Base-by-base conservation (phyloP, 768 basidiomycete genomes). In the Imleria badia region DNA sequence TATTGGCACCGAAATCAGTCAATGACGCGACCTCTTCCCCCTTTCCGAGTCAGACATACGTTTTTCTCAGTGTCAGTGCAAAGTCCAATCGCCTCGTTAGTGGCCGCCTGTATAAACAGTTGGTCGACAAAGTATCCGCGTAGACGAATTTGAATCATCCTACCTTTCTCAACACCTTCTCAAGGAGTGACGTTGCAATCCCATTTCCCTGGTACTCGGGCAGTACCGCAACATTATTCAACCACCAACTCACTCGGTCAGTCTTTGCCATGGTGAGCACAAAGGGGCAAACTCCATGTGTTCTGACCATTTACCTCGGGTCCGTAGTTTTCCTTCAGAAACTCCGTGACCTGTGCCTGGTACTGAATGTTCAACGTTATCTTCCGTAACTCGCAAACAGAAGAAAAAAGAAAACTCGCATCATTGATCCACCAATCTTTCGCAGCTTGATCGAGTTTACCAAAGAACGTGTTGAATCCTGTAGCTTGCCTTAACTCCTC, bases 371-470 rank as follows among this genome's bases (percentile, higher is more conserved):
- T 47, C 35, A 12, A n/a, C n/a, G 17, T 47, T 6, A 36, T 34
- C 20, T 12, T n/a, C 34, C 15, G 5, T 13, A 1, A 26, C 22
- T 33, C 30, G 6, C 13, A 19, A 23, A 33, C 31, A 2, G 17
- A 26, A 33, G 22, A 9, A 4, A 34, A 20, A 42, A 1, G 20
- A 23, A n/a, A 6, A 54, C 41, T 31, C 12, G 17, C 53, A 11
- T 54, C 53, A 2, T 51, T 43, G 4, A 43, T 10, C 53, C 53
- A 54, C 53, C 53, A 54, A n/a, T 54, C 41, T 15, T 54, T 36
- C 3, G 53, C 12, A 17, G 48, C 41, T 13, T 19, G 40, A 22
- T 51, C 53, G 13, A 54, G 34, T 23, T 51, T 41, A 13, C 2
- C n/a, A n/a, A 50, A 51, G 41, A 54, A 54, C 11, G 7, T 2